Percentiles rank a stretch among this genome's conserved stretches.
These are phyloP conservation scores for Hypoxylon perforatum DNA, from an alignment of 495 filamentous ascomycete genomes.

Conservation along the genomic window DNA sequence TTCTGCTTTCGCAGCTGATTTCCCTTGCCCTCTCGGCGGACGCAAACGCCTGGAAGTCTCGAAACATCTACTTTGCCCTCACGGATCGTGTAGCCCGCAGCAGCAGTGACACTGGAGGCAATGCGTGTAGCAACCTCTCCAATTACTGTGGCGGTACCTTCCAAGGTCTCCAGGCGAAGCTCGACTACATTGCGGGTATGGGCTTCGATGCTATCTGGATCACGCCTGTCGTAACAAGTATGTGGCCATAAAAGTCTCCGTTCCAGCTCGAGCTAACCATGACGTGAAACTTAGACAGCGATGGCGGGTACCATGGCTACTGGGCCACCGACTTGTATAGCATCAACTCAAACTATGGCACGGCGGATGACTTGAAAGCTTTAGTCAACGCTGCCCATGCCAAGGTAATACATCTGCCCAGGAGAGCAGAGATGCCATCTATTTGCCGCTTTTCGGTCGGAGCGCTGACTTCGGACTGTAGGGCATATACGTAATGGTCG, in stretches of 20 bases:
- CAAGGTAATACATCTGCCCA: constrained; percentile 20
- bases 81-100: constrained; percentile 80
- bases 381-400: constrained; percentile 60
- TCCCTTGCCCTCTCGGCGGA: constrained; percentile 43
- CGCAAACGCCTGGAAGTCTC: constrained; percentile 51
- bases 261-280: constrained; percentile 1
- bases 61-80: constrained; percentile 76
- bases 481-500: constrained; percentile 74
- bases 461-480: constrained; percentile 12
- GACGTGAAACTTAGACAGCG: constrained; percentile 36
- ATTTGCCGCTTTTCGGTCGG: background rate
- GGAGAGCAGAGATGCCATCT: background rate
- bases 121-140: constrained; percentile 56
- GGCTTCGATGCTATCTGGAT: constrained; percentile 90
- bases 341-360: constrained; percentile 74
- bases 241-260: constrained; percentile 13
- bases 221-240: constrained; percentile 71
- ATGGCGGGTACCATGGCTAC: constrained; percentile 75
- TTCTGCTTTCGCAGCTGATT: constrained; percentile 36
- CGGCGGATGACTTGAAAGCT: constrained; percentile 69
- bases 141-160: constrained; percentile 83
- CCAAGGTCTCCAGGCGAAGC: constrained; percentile 74
- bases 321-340: constrained; percentile 76
- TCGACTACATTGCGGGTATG: constrained; percentile 80
- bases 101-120: constrained; percentile 36